phyloP scores from a whole-genome alignment of 768 basidiomycete genomes.

The Auricularia sp. region DNA sequence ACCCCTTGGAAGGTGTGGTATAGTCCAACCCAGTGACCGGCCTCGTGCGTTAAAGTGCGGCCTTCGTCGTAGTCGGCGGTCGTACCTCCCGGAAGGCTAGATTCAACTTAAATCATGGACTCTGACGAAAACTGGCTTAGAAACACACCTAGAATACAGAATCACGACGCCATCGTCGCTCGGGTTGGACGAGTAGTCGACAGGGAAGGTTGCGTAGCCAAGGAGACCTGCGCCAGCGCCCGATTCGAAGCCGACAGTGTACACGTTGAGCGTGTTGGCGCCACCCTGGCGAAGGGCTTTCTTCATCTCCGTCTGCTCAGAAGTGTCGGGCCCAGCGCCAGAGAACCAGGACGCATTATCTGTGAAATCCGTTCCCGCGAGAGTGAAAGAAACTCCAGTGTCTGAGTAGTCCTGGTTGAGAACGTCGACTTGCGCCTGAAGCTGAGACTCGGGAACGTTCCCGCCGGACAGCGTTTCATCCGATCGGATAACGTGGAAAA shows the following conservation, averaged over 20 bases:
- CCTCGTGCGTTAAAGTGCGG: constrained; percentile 1
- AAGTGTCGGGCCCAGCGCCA: constrained; percentile 16
- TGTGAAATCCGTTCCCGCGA: constrained; percentile 11
- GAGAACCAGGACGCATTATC: constrained; percentile 18
- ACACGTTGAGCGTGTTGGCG: constrained; percentile 25
- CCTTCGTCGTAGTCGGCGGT: not conserved
- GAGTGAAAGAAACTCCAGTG: constrained; percentile 11
- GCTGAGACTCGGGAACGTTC: constrained; percentile 27
- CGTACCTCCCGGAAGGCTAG: constrained; percentile 23
- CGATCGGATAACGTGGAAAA: constrained; percentile 36
- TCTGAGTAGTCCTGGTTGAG: constrained; percentile 12
- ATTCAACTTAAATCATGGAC: not conserved
- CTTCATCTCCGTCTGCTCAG: constrained; percentile 27
- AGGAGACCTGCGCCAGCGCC: constrained; percentile 29
- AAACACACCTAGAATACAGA: constrained; percentile 22
- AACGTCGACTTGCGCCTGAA: constrained; percentile 11
- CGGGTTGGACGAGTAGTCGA: constrained; percentile 18
- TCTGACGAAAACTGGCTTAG: not conserved
- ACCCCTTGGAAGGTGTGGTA: constrained; percentile 32
- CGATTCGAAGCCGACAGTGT: constrained; percentile 25
- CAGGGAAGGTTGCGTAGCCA: constrained; percentile 17
- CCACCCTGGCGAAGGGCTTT: constrained; percentile 24
- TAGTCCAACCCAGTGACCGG: constrained; percentile 27
- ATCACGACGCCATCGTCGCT: constrained; percentile 30
- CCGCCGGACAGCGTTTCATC: constrained; percentile 31